Evolutionary conservation across 345 rosid genomes (phyloP).

Genomic region (Corchorus olitorius): DNA sequence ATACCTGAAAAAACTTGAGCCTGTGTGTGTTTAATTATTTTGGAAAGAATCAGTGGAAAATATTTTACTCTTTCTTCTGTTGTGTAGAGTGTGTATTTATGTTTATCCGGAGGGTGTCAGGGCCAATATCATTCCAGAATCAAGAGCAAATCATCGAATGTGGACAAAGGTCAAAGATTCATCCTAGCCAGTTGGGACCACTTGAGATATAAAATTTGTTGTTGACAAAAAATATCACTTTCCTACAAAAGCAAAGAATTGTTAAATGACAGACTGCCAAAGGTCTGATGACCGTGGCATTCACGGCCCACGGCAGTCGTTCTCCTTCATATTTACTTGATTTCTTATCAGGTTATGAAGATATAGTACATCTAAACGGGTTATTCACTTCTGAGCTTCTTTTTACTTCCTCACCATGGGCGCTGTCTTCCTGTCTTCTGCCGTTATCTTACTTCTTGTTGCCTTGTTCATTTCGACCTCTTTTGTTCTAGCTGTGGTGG

Average conservation of each 20-base stretch:
- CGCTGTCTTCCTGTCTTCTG: neutral
- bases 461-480: slow-evolving; percentile 11
- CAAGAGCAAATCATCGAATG: neutral
- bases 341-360: neutral
- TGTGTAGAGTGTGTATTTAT: neutral
- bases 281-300: neutral
- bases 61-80: neutral
- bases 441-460: neutral
- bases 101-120: neutral
- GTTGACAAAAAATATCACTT: neutral
- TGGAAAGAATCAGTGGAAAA: neutral
- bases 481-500: neutral
- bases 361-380: neutral
- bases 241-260: neutral
- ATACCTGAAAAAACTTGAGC: neutral
- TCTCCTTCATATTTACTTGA: neutral
- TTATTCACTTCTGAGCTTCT: neutral
- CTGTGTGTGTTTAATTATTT: neutral
- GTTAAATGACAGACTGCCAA: no score
- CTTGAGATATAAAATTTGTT: neutral
- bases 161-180: neutral
- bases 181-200: neutral
- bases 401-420: neutral
- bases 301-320: neutral
- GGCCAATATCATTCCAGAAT: no score